Base-by-base conservation (phyloP, 2,329 filamentous ascomycete species). In the Mollisiaceae sp. region DNA sequence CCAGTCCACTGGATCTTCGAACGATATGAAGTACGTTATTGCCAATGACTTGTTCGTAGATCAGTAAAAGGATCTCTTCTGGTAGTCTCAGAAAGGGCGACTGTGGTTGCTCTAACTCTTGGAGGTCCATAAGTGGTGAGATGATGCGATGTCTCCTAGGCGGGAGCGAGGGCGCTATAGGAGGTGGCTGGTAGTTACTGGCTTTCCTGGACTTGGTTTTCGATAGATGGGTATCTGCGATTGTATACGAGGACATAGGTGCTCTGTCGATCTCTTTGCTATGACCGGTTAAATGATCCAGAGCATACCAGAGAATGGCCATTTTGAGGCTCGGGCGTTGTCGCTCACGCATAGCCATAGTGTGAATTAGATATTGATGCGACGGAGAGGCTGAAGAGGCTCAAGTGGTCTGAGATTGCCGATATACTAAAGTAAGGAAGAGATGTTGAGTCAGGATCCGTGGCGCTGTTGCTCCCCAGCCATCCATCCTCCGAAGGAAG, bases 31-130 rank as follows among this genome's bases (percentile, higher is more conserved):
- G 8, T 1, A 66, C 18, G 15, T 22, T 61, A 27, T 64, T 58
- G 1, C 70, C 69, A 22, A 72, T n/a, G 12, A 66, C 67, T 50
- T 69, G 39, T 52, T 62, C 38, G 56, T 67, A 71, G 11, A 72
- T 70, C 41, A 63, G n/a, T 11, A 66, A 35, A 24, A 66, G 63
- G 15, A 67, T 38, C 32, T 67, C 65, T 6, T 39, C 8, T 27
- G 66, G 67, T 14, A 70, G 65, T 20, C 52, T 62, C 38, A 67
- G 61, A 9, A 67, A n/a, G 1, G 54, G 56, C 6, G 64, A 68
- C 27, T 66, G 63, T n/a, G 59, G 36, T 20, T 68, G 69, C 8
- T 63, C 62, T 62, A 65, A 24, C 0, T 59, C 3, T 27, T 58
- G 27, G 12, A 6, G 52, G 18, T 63, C 45, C 6, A 43, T 35